phyloP scores from a whole-genome alignment of 2,329 filamentous ascomycete genomes.

The Aspergillus carbonarius region DNA sequence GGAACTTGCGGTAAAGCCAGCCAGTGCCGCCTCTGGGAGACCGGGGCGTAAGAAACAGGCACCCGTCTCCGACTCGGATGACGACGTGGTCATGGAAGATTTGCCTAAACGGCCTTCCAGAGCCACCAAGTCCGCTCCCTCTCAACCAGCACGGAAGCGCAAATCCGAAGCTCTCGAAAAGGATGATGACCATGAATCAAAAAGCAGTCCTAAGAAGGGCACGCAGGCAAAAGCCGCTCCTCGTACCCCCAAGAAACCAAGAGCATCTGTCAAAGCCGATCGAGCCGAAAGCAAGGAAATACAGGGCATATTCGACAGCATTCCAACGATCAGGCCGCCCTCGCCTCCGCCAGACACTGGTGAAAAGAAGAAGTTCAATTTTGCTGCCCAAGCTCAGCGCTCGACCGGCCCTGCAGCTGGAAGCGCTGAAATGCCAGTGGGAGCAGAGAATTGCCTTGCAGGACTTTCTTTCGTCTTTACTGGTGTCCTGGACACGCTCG shows the following conservation, averaged over 20 bases:
- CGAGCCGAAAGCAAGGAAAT: conserved; percentile 68
- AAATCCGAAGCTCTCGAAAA: conserved; percentile 58
- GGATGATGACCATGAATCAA: conserved; percentile 55
- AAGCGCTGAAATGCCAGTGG: conserved; percentile 71
- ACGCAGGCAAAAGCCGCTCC: conserved; percentile 34
- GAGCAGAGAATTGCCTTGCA: conserved; percentile 83
- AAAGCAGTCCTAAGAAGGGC: conserved; percentile 60
- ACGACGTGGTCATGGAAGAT: conserved; percentile 57
- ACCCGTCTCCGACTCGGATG: conserved; percentile 34
- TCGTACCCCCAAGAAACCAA: conserved; percentile 47
- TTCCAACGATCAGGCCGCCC: conserved; percentile 78
- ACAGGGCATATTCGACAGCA: conserved; percentile 82
- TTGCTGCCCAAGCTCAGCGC: conserved; percentile 60
- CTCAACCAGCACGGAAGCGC: conserved; percentile 49
- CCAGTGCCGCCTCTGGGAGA: conserved; percentile 51
- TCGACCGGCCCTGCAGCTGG: conserved; percentile 62
- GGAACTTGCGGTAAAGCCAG: conserved; percentile 62
- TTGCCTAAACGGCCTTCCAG: conserved; percentile 48
- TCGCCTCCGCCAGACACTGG: conserved; percentile 74
- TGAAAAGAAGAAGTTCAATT: conserved; percentile 74
- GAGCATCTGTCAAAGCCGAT: conserved; percentile 65
- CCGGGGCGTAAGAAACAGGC: conserved; percentile 36
- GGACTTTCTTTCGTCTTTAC: conserved; percentile 96
- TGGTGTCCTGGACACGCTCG: conserved; percentile 75
- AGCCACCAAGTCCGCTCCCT: conserved; percentile 44